Base-by-base conservation (phyloP, 768 basidiomycete species). In the Psilocybe tampanensis region DNA sequence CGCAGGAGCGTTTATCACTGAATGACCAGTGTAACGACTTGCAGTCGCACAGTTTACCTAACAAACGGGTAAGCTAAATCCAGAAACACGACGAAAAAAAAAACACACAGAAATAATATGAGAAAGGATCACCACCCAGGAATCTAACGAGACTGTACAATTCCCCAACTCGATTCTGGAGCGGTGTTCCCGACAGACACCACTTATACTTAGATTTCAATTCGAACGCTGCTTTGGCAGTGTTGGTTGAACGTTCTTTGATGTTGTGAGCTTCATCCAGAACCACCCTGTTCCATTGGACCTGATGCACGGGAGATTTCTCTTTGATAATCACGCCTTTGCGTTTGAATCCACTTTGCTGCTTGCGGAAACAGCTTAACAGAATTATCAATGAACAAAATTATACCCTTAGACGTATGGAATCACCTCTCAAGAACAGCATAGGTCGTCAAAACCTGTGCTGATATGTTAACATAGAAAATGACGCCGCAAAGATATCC, bases 141-240 rank as follows among this genome's bases (percentile, higher is more conserved):
- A 98, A 97, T 59, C 92, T 80, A 44, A 98, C 85, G 41, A 97
- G 82, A 70, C 95, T 97, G 75, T 99, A 99, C 48, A 99, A 74
- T 70, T 99, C 97, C 61, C 97, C 97, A n/a, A 99, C 97, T 62
- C 97, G 89, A 67, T 98, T 98, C 71, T 99, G 96, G 8, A 99
- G 77, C 0, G 96, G 96, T 6, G 96, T 98, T 5, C 95, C 95
- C 29, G 95, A 97, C 24, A 99, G 78, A 73, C 97, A 99, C 97
- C 97, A 99, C 58, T 85, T 86, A 62, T 84, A 93, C 47, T 83
- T 83, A 53, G 89, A 84, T 61, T 88, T 72, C 11, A 99, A 78
- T 54, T 94, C 90, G 69, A 99, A 99, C 0, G 94, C 84, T n/a
- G 95, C 95, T 72, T 96, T 98, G 1, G 96, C 95, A 0, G 96